These are phyloP conservation scores for Paramyrothecium sp. DNA, from an alignment of 2,329 filamentous ascomycete genomes.

Conservation along the genomic window DNA sequence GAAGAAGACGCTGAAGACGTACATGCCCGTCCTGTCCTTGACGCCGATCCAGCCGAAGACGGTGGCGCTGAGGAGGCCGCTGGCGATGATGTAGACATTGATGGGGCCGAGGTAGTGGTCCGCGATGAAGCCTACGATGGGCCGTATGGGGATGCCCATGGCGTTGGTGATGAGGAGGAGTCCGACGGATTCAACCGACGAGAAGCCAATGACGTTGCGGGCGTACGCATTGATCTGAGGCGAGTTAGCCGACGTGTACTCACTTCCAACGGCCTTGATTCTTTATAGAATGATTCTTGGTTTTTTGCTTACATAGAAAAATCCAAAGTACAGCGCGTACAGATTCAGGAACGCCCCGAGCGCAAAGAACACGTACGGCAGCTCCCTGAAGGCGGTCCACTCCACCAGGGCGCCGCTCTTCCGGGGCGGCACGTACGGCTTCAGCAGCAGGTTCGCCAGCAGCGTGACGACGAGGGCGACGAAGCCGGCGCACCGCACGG, in stretches of 20 bases:
- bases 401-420: constrained; percentile 53
- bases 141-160: constrained; percentile 53
- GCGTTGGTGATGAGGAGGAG: constrained; percentile 58
- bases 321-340: constrained; percentile 36
- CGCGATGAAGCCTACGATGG: constrained; percentile 51
- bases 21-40: constrained; percentile 33
- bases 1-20: constrained; percentile 41
- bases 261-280: too few relatives aligned
- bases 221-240: constrained; percentile 43
- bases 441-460: constrained; percentile 36
- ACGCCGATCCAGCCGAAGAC: constrained; percentile 58
- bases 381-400: constrained; percentile 54
- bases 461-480: constrained; percentile 49
- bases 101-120: constrained; percentile 51
- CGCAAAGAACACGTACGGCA: constrained; percentile 52
- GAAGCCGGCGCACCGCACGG: constrained; percentile 63
- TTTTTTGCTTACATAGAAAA: constrained; percentile 42
- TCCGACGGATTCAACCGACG: constrained; percentile 48
- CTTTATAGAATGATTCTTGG: constrained; percentile 29
- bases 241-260: constrained; percentile 1
- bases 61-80: constrained; percentile 41
- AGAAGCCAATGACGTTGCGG: constrained; percentile 40
- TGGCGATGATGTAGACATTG: constrained; percentile 52
- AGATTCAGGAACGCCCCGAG: constrained; percentile 45
- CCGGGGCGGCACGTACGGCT: constrained; percentile 45